Evolutionary conservation across 1,284 basidiomycete genomes (phyloP).

Genomic region (Rhodofomes roseus): DNA sequence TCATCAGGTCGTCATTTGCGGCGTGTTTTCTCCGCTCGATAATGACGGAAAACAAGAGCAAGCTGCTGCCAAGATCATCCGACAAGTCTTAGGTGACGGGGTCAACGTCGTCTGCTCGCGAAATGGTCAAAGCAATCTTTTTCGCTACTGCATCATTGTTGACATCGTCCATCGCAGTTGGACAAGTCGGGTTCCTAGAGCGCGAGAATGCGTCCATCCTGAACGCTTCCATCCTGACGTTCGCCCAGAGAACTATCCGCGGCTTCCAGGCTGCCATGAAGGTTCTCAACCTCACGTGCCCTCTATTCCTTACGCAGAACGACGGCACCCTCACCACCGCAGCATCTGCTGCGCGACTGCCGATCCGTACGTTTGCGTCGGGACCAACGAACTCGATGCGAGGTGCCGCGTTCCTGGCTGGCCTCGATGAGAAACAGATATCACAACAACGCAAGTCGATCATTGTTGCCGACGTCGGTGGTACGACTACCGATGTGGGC

Average conservation of each 20-base stretch:
- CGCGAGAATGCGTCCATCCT: constrained; percentile 62
- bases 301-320: constrained; percentile 56
- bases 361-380: constrained; percentile 59
- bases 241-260: constrained; percentile 45
- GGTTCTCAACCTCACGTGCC: constrained; percentile 42
- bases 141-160: background rate
- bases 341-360: constrained; percentile 47
- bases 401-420: constrained; percentile 52
- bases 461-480: constrained; percentile 57
- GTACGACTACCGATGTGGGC: constrained; percentile 52
- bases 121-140: constrained; percentile 30
- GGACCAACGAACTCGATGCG: constrained; percentile 63
- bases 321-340: constrained; percentile 56
- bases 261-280: constrained; percentile 48
- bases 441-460: constrained; percentile 33
- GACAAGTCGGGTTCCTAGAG: constrained; percentile 53
- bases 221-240: constrained; percentile 53
- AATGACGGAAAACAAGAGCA: constrained; percentile 43
- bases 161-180: constrained; percentile 31
- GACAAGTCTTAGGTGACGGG: constrained; percentile 32
- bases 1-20: constrained; percentile 37
- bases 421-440: constrained; percentile 32
- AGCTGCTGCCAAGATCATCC: constrained; percentile 38
- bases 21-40: constrained; percentile 49
- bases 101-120: constrained; percentile 40